phyloP scores from a whole-genome alignment of 2,329 filamentous ascomycete genomes.

The Endoconidiophora polonica region DNA sequence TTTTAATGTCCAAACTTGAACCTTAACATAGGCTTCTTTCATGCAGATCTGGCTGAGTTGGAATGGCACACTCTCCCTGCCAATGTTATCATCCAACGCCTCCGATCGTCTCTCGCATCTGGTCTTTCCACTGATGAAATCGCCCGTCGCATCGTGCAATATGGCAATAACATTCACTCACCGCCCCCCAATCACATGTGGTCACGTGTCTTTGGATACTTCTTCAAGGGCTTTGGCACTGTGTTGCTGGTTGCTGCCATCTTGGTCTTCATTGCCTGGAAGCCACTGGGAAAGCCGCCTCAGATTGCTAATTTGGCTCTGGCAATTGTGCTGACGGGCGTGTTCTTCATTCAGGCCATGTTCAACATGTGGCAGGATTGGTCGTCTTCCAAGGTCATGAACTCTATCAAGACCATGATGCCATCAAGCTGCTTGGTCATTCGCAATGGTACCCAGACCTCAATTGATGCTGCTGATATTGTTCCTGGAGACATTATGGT shows the following conservation, averaged over 20 bases:
- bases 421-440: slow-evolving; percentile 61
- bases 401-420: slow-evolving; percentile 65
- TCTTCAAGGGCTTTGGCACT: slow-evolving; percentile 62
- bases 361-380: slow-evolving; percentile 62
- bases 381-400: slow-evolving; percentile 62
- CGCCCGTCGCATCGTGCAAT: slow-evolving; percentile 35
- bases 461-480: slow-evolving; percentile 83
- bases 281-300: slow-evolving; percentile 55
- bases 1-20: not conserved
- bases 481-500: slow-evolving; percentile 88
- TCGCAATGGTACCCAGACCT: slow-evolving; percentile 56
- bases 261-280: slow-evolving; percentile 63
- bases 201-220: slow-evolving; percentile 38
- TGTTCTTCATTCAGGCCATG: slow-evolving; percentile 51
- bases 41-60: slow-evolving; percentile 39
- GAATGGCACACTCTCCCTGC: slow-evolving; percentile 50
- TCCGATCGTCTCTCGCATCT: slow-evolving; percentile 36
- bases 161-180: slow-evolving; percentile 51
- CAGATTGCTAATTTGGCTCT: slow-evolving; percentile 53
- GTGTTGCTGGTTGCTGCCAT: slow-evolving; percentile 52
- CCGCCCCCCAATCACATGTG: slow-evolving; percentile 45
- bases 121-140: slow-evolving; percentile 46
- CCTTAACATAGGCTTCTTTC: not conserved
- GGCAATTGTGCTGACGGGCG: slow-evolving; percentile 53
- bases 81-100: slow-evolving; percentile 41